Evolutionary conservation across 2,329 filamentous ascomycete species (phyloP), one percentile per base, ranked within the genome.

Genomic region (Colletotrichum sp.): DNA sequence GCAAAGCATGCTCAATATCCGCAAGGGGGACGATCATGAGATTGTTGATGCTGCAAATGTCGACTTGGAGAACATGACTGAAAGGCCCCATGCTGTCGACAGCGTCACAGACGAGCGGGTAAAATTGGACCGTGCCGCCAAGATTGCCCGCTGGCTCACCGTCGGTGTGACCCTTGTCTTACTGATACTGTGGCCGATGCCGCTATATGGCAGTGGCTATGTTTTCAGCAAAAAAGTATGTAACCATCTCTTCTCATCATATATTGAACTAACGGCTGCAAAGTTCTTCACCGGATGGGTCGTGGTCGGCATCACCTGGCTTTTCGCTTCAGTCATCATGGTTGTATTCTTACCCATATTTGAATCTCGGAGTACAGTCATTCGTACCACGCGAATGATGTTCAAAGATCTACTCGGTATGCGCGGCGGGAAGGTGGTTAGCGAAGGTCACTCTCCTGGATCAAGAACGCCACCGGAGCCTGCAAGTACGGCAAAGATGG

Each of bases 211-310:
- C 12, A 80, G 78, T 5, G 78, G 77, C 24, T 83, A 82, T 73
- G 77, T 83, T 9, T 83, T 82, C 60, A 80, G 79, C 63, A 79
- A 79, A 66, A 24, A 60, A 1, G 75, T 76, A 52, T 71, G 75
- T 57, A 3, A 3, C 1, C 2, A n/a, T 4, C 18, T 7, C 9
- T 60, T 13, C 44, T 32, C 0, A 30, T 8, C 1, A 13, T n/a
- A 7, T 1, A 32, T 62, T 24, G n/a, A n/a, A 74, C 30, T 6
- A 1, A n/a, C 7, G 2, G 3, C 2, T 28, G 24, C 21, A 21
- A 77, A 77, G 1, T 96, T 95, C 86, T 96, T 95, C 82, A 94
- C 93, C 0, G 93, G 93, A 12, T 95, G 93, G 93, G 90, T 95
- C 10, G 87, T 91, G 3, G 91, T 94, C 1, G 93, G 92, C 1